phyloP scores from a whole-genome alignment of 1,139 yeast species.

The Candida sanyaensis region DNA sequence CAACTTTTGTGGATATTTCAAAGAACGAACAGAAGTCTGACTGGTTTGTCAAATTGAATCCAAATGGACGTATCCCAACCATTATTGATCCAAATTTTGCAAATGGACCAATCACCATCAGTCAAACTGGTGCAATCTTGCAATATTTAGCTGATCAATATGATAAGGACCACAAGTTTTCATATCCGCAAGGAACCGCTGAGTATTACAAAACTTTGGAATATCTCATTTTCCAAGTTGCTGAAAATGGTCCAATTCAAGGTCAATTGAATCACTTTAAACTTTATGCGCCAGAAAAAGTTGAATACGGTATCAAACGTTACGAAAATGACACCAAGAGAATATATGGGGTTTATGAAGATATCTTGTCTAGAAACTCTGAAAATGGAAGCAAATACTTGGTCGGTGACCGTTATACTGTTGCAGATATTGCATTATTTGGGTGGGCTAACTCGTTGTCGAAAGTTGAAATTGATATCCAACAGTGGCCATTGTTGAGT shows the following conservation, averaged over 20 bases:
- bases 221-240: slow-evolving; percentile 56
- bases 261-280: slow-evolving; percentile 58
- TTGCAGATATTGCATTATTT: slow-evolving; percentile 53
- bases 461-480: slow-evolving; percentile 33
- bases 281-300: slow-evolving; percentile 44
- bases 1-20: slow-evolving; percentile 40
- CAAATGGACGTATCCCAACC: slow-evolving; percentile 66
- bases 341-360: slow-evolving; percentile 54
- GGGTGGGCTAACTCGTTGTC: slow-evolving; percentile 33
- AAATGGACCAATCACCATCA: slow-evolving; percentile 42
- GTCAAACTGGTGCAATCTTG: slow-evolving; percentile 63
- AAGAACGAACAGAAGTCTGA: slow-evolving; percentile 48
- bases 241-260: slow-evolving; percentile 63
- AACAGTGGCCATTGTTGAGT: slow-evolving; percentile 43
- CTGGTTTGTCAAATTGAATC: slow-evolving; percentile 57
- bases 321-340: slow-evolving; percentile 53
- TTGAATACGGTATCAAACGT: slow-evolving; percentile 54
- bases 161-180: slow-evolving; percentile 52
- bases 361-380: slow-evolving; percentile 36
- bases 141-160: slow-evolving; percentile 57
- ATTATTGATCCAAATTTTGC: slow-evolving; percentile 41
- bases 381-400: slow-evolving; percentile 29
- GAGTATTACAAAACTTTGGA: slow-evolving; percentile 53
- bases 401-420: slow-evolving; percentile 56
- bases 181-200: slow-evolving; percentile 44